Evolutionary conservation across 257 asterid species (phyloP).

Genomic region (Avicennia marina): DNA sequence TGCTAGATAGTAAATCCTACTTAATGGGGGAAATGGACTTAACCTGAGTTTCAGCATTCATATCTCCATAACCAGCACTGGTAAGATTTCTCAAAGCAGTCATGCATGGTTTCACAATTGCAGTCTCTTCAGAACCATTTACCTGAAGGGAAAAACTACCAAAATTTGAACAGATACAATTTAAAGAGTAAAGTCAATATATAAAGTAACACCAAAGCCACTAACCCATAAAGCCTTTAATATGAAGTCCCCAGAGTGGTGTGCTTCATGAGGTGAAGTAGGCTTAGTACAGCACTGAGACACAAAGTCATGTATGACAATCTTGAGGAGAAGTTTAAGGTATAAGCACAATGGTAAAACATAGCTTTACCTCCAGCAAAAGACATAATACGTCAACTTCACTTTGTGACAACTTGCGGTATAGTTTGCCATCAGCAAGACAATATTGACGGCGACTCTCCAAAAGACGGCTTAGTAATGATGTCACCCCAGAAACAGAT

Average conservation of each 20-base stretch:
- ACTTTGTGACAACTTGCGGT: slow-evolving; percentile 41
- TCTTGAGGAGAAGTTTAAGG: not conserved
- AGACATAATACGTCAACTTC: slow-evolving; percentile 71
- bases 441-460: slow-evolving; percentile 41
- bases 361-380: slow-evolving; percentile 62
- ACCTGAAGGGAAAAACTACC: slow-evolving; percentile 35
- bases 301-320: slow-evolving; percentile 1
- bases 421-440: slow-evolving; percentile 27
- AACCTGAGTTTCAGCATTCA: slow-evolving; percentile 76
- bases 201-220: slow-evolving; percentile 11
- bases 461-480: slow-evolving; percentile 56
- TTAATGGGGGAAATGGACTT: slow-evolving; percentile 12
- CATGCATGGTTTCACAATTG: slow-evolving; percentile 62
- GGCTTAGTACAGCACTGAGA: slow-evolving; percentile 51
- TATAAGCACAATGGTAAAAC: not conserved
- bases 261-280: slow-evolving; percentile 35
- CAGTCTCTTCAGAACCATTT: slow-evolving; percentile 45
- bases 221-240: slow-evolving; percentile 68
- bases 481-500: slow-evolving; percentile 40
- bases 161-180: slow-evolving; percentile 12
- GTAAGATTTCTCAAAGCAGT: slow-evolving; percentile 60
- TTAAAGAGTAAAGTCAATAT: not conserved
- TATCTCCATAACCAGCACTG: slow-evolving; percentile 44
- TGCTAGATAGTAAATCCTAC: too few relatives aligned
- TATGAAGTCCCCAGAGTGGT: slow-evolving; percentile 35